Percentiles rank a stretch among this genome's conserved stretches.
These are phyloP conservation scores for Protoeuglena noctilucae DNA, from an alignment of 139 green algal genomes.

Conservation along the genomic window DNA sequence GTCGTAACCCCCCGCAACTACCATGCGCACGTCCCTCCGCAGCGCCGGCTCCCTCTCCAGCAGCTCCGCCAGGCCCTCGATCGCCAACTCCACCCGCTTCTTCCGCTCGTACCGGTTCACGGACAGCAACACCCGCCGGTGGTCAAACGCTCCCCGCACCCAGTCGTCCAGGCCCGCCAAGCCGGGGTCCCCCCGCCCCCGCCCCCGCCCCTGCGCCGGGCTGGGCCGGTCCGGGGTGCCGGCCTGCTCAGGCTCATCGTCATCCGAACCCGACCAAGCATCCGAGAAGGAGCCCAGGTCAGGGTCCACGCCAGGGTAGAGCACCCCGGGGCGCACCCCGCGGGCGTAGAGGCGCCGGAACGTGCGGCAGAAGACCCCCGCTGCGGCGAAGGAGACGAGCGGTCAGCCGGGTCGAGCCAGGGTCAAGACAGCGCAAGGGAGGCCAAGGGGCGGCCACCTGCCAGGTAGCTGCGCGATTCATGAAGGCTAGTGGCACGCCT, in stretches of 20 bases:
- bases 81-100: constrained; percentile 36
- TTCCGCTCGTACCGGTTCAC: constrained; percentile 98
- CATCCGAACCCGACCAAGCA: too few species aligned
- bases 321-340: constrained; percentile 38
- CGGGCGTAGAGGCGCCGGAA: constrained; percentile 39
- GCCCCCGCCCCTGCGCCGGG: constrained; percentile 18
- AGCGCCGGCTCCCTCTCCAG: constrained; percentile 9
- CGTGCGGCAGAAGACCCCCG: constrained; percentile 56
- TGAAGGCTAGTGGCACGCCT: neutral
- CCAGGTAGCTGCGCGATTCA: too few species aligned
- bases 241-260: neutral
- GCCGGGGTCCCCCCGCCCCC: constrained; percentile 12
- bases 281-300: too few species aligned
- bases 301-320: constrained; percentile 67
- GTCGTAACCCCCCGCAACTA: constrained; percentile 83
- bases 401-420: too few species aligned
- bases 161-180: constrained; percentile 26
- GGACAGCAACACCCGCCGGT: constrained; percentile 64
- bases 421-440: too few species aligned
- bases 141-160: too few species aligned
- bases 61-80: constrained; percentile 67
- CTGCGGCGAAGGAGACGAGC: too few species aligned
- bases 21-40: constrained; percentile 8
- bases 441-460: too few species aligned
- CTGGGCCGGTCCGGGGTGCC: constrained; percentile 14